A percentile compares a stretch with the other conserved stretches of the same genome.
phyloP scores from a whole-genome alignment of 805 yeast species.

The Naumovozyma baii region DNA sequence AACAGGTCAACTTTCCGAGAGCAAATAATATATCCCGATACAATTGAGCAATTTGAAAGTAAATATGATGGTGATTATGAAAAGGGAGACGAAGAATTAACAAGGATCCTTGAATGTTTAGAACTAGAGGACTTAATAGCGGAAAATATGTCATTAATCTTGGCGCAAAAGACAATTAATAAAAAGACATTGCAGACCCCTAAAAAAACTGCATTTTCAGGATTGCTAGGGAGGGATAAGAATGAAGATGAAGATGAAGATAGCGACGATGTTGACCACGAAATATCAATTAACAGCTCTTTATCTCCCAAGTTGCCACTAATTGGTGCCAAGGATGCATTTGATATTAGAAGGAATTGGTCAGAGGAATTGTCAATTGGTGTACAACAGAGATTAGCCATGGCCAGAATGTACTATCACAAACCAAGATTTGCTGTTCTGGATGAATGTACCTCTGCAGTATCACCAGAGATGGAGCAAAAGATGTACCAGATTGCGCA shows the following conservation, averaged over 20 bases:
- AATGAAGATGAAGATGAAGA: constrained; percentile 23
- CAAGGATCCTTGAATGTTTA: constrained; percentile 45
- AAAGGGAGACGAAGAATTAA: constrained; percentile 38
- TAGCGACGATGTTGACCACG: neutral
- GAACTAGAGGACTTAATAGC: constrained; percentile 50
- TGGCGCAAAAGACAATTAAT: constrained; percentile 16
- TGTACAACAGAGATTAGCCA: constrained; percentile 85
- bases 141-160: constrained; percentile 33
- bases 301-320: neutral
- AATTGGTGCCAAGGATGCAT: constrained; percentile 37
- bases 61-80: constrained; percentile 23
- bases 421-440: constrained; percentile 87
- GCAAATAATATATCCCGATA: constrained; percentile 82
- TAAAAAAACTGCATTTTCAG: neutral
- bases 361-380: constrained; percentile 81
- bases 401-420: constrained; percentile 88
- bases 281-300: neutral
- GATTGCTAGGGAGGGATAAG: constrained; percentile 3
- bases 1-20: constrained; percentile 59
- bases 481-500: constrained; percentile 81
- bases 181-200: neutral
- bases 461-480: constrained; percentile 82
- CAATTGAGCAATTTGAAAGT: constrained; percentile 45
- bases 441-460: constrained; percentile 94
- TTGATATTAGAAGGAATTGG: constrained; percentile 72